Evolutionary conservation across 2,329 filamentous ascomycete species (phyloP).

Genomic region (Diplodia mutila): DNA sequence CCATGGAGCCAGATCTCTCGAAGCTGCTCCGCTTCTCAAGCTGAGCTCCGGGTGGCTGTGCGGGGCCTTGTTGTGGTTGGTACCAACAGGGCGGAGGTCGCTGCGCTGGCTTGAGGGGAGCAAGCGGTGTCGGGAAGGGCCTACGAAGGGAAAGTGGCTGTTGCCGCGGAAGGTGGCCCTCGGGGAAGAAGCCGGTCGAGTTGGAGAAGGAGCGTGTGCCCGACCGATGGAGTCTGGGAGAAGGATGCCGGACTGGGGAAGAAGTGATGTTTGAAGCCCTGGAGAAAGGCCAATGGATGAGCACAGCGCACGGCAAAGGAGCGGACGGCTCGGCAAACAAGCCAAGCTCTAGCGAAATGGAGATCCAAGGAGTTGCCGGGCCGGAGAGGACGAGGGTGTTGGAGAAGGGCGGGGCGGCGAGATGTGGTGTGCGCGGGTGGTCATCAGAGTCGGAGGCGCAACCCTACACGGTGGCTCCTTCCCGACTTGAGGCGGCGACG

Average conservation of each 20-base stretch:
- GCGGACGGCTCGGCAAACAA: conserved; percentile 27
- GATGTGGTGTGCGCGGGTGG: neutral
- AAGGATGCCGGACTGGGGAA: conserved; percentile 2
- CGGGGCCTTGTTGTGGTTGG: neutral
- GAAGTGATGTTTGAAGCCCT: conserved; percentile 1
- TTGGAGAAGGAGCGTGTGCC: neutral
- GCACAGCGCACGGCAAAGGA: conserved; percentile 15
- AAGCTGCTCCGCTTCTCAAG: neutral
- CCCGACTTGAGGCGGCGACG: neutral
- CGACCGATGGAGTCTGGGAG: neutral
- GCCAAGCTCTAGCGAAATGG: conserved; percentile 25
- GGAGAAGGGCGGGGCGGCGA: neutral
- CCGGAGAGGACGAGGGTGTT: neutral
- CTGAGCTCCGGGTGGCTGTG: neutral
- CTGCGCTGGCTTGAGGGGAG: neutral
- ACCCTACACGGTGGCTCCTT: conserved; percentile 5
- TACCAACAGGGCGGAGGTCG: neutral
- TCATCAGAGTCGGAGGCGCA: neutral
- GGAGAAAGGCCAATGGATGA: conserved; percentile 10
- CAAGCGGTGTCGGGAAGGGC: neutral
- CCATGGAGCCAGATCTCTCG: conserved; percentile 34
- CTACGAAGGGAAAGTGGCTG: neutral
- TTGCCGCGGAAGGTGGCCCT: neutral
- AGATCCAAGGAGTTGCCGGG: neutral
- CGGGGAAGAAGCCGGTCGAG: neutral